Conservation (phyloP, 257 asterid species). For the Nicotiana obtusifolia region DNA sequence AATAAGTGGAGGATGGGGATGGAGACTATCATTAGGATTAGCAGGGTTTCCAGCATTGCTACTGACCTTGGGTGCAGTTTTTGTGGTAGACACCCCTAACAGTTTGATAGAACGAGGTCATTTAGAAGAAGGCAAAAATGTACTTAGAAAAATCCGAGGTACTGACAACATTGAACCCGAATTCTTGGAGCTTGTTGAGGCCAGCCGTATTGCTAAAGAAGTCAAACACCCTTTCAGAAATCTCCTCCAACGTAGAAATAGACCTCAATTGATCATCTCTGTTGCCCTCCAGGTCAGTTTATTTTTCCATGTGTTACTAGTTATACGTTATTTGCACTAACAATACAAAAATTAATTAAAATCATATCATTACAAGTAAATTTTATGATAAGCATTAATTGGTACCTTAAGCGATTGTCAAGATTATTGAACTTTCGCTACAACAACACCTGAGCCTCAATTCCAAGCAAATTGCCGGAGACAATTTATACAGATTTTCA, state of each 20-base stretch:
- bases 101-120: conserved; percentile 78
- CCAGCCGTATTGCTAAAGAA: conserved; percentile 68
- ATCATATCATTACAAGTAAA: too few species aligned
- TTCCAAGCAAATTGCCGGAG: too few species aligned
- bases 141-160: conserved; percentile 67
- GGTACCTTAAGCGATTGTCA: too few species aligned
- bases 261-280: conserved; percentile 77
- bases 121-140: conserved; percentile 65
- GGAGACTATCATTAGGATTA: conserved; percentile 79
- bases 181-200: conserved; percentile 70
- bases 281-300: conserved; percentile 55
- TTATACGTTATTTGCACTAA: background rate
- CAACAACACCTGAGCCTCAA: too few species aligned
- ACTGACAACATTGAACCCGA: conserved; percentile 74
- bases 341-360: too few species aligned
- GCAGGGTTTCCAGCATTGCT: conserved; percentile 83
- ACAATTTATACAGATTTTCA: too few species aligned
- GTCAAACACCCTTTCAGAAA: conserved; percentile 88
- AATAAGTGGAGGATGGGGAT: conserved; percentile 76
- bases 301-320: background rate
- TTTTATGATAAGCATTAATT: too few species aligned
- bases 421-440: too few species aligned
- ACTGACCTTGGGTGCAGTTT: conserved; percentile 61
- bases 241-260: conserved; percentile 62
- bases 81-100: conserved; percentile 82